phyloP scores from a whole-genome alignment of 1,139 yeast species.

The Suhomyces atakaporum region DNA sequence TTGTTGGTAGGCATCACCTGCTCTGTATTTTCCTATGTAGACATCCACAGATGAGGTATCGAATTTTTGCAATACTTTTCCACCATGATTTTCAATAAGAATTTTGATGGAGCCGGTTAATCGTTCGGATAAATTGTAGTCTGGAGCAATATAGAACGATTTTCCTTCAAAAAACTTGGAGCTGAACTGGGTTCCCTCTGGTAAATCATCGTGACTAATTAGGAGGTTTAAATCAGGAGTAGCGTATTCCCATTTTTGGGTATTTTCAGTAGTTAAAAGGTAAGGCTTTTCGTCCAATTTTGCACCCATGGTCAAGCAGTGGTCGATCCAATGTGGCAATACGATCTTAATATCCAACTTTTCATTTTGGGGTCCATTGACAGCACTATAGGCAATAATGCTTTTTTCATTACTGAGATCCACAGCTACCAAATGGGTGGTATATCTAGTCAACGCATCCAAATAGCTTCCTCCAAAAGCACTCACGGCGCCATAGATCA shows the following conservation, averaged over 20 bases:
- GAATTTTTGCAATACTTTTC: slow-evolving; percentile 24
- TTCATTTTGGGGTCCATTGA: slow-evolving; percentile 32
- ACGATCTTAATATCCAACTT: slow-evolving; percentile 58
- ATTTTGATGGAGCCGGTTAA: slow-evolving; percentile 27
- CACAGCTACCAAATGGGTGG: slow-evolving; percentile 75
- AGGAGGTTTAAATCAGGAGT: slow-evolving; percentile 17
- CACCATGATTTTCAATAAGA: slow-evolving; percentile 37
- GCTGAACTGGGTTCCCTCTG: slow-evolving; percentile 14
- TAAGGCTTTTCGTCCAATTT: slow-evolving; percentile 58
- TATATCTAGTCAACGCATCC: slow-evolving; percentile 63
- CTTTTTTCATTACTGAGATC: slow-evolving; percentile 55
- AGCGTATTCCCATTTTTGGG: slow-evolving; percentile 10
- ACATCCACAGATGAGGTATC: slow-evolving; percentile 44
- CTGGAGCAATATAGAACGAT: slow-evolving; percentile 32
- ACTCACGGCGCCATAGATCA: slow-evolving; percentile 62
- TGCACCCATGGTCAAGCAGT: slow-evolving; percentile 57
- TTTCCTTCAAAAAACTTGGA: slow-evolving; percentile 26
- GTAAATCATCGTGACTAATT: slow-evolving; percentile 15
- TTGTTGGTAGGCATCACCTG: slow-evolving; percentile 50
- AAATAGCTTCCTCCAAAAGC: slow-evolving; percentile 76
- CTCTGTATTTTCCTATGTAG: slow-evolving; percentile 66
- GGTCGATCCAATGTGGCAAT: slow-evolving; percentile 75
- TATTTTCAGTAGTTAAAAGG: slow-evolving; percentile 36
- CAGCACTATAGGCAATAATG: slow-evolving; percentile 41
- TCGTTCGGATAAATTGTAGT: slow-evolving; percentile 36